A percentile compares a stretch with the other conserved stretches of the same genome.
Evolutionary conservation across 768 basidiomycete genomes (phyloP).

Genomic region (Crucibulum laeve): DNA sequence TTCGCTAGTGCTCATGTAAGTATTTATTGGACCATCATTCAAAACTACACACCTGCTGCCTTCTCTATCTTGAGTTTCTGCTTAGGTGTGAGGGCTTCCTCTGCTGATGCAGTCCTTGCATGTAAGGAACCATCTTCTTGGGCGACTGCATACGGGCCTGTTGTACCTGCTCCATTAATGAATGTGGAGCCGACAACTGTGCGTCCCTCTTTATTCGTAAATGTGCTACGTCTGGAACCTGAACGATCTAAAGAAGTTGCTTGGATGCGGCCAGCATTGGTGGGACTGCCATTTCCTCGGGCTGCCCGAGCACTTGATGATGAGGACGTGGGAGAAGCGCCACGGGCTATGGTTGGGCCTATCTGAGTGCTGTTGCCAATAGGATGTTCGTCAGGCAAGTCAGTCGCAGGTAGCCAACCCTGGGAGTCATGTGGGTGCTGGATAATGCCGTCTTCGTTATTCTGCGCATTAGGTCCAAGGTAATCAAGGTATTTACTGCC

Average conservation of each 20-base stretch:
- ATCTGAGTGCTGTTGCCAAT: not conserved
- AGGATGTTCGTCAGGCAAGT: not conserved
- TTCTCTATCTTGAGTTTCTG: constrained; percentile 49
- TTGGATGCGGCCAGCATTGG: constrained; percentile 1
- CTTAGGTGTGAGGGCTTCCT: constrained; percentile 41
- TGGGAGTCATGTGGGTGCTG: constrained; percentile 19
- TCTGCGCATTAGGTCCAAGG: not conserved
- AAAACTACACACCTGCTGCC: constrained; percentile 36
- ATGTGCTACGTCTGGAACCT: constrained; percentile 25
- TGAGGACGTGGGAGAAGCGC: constrained; percentile 2
- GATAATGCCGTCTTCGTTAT: constrained; percentile 1
- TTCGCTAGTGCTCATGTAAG: constrained; percentile 32
- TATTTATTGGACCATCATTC: not conserved
- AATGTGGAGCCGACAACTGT: constrained; percentile 36
- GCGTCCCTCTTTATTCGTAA: constrained; percentile 27
- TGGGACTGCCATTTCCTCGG: not conserved
- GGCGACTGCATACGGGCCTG: constrained; percentile 40
- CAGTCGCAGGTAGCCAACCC: constrained; percentile 20
- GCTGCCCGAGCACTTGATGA: not conserved
- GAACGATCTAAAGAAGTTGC: constrained; percentile 15
- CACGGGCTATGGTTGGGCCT: not conserved
- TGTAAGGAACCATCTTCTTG: constrained; percentile 35
- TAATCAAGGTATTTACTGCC: not conserved
- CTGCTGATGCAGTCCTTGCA: constrained; percentile 41
- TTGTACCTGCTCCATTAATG: constrained; percentile 49